Base-by-base conservation (phyloP, 1,284 basidiomycete genomes). In the Moniliophthora roreri region DNA sequence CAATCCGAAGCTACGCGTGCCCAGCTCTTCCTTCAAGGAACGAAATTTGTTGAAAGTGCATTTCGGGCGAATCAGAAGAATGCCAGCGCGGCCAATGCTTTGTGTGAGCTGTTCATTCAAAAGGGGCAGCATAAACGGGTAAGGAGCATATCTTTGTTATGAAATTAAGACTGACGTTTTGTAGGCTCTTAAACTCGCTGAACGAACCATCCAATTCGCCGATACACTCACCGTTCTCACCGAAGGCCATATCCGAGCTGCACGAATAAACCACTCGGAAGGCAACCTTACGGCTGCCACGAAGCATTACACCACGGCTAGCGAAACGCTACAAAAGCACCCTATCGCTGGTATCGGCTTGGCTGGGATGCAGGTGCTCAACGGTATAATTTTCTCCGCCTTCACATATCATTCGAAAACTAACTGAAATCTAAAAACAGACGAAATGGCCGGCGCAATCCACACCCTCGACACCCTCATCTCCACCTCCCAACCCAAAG, bases 131-230 rank as follows among this genome's bases (percentile, higher is more conserved):
- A 80, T 42, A 74, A 77, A 57, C 74, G 78, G 55, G 86, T 81
- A 61, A 52, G 67, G 58, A 47, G 28, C 48, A 32, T 15, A 55
- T 23, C 13, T 47, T 6, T 24, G n/a, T n/a, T 18, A 5, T 42
- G 37, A 16, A 40, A 18, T 23, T 26, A 18, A 59, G 46, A 39
- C 34, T 52, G 35, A 48, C 10, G 24, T 58, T 45, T 36, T 53
- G 15, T 50, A 93, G 84, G 91, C 93, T 0, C 71, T 93, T 50
- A 98, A 97, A 73, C 76, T 97, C 15, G 93, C 93, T 3, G 95
- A 98, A 65, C 82, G 93, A 48, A 91, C 93, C 0, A 85, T 98
- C 35, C 93, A 97, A 66, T 96, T 90, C 64, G 89, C 93, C 0
- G 94, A 97, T 61, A 93, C 92, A 0, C 78, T 91, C 49, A 82